These are phyloP conservation scores for Aurifilum marmelostoma DNA, from an alignment of 2,329 filamentous ascomycete species.

Conservation along the genomic window DNA sequence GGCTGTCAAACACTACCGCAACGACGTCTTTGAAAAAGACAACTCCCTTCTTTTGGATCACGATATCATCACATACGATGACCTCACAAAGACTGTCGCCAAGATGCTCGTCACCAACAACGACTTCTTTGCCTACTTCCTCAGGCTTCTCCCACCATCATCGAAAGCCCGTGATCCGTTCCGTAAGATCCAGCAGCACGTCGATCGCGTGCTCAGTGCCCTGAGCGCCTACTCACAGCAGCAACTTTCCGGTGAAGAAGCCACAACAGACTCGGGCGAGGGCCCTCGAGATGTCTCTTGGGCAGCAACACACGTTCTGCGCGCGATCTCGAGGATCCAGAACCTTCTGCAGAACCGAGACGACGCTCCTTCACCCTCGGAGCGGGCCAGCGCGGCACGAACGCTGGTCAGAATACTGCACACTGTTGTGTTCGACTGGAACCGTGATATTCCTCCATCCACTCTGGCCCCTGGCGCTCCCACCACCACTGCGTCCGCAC, in stretches of 20 bases:
- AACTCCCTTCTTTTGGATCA: constrained; percentile 34
- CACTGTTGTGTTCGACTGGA: constrained; percentile 42
- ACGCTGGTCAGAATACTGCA: constrained; percentile 53
- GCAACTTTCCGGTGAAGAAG: not conserved
- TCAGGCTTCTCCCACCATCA: constrained; percentile 47
- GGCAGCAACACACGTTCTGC: constrained; percentile 52
- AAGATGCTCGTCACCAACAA: constrained; percentile 58
- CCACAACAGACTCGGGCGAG: constrained; percentile 34
- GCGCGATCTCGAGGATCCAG: constrained; percentile 48
- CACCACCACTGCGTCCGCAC: not conserved
- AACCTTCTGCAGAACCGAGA: constrained; percentile 44
- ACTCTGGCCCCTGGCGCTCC: not conserved
- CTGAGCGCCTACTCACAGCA: constrained; percentile 42
- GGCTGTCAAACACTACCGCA: constrained; percentile 46
- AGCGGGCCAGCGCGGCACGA: constrained; percentile 50
- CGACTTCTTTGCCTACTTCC: constrained; percentile 58
- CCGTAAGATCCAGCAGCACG: constrained; percentile 51
- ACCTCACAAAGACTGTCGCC: constrained; percentile 56
- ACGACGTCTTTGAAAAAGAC: constrained; percentile 47
- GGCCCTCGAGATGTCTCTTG: constrained; percentile 47
- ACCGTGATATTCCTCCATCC: constrained; percentile 12
- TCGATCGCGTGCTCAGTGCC: constrained; percentile 50
- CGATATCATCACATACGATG: constrained; percentile 45
- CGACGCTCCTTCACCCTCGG: constrained; percentile 42
- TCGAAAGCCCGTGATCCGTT: constrained; percentile 52